phyloP scores from a whole-genome alignment of 352 stramenopile species.

The Thraustochytrium sp. region DNA sequence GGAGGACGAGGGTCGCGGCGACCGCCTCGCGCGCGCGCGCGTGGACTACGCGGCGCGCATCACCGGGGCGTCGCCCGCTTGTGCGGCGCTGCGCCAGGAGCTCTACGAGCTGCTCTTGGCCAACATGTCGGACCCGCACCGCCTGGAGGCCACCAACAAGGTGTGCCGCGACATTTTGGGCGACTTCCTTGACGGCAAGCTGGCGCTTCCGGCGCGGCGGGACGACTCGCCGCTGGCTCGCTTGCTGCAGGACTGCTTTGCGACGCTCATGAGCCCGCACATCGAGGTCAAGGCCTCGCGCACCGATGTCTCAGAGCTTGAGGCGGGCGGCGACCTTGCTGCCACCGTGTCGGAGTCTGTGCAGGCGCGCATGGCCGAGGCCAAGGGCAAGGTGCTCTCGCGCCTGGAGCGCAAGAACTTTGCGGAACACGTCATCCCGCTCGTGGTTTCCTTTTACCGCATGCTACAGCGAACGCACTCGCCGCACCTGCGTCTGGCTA shows the following conservation, averaged over 20 bases:
- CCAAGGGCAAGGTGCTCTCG: constrained; percentile 83
- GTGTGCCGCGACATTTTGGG: constrained; percentile 21
- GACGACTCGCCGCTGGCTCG: not conserved
- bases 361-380: constrained; percentile 67
- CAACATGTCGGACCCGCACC: constrained; percentile 77
- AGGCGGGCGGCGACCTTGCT: not conserved
- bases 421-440: constrained; percentile 90
- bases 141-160: constrained; percentile 35
- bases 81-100: constrained; percentile 61
- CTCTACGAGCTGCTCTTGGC: constrained; percentile 89
- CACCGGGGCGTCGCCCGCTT: not conserved
- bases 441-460: constrained; percentile 90
- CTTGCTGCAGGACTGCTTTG: constrained; percentile 80
- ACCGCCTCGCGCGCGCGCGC: constrained; percentile 51
- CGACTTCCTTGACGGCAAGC: constrained; percentile 17
- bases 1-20: not conserved
- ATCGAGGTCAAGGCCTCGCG: constrained; percentile 64
- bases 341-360: constrained; percentile 53
- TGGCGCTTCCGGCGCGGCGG: not conserved
- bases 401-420: constrained; percentile 96
- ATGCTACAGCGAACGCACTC: constrained; percentile 85
- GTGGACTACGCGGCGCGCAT: constrained; percentile 27
- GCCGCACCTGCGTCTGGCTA: constrained; percentile 83
- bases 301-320: not conserved
- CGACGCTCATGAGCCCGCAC: constrained; percentile 69